Conservation (phyloP, 139 green algal species). For the Klebsormidium nitens region DNA sequence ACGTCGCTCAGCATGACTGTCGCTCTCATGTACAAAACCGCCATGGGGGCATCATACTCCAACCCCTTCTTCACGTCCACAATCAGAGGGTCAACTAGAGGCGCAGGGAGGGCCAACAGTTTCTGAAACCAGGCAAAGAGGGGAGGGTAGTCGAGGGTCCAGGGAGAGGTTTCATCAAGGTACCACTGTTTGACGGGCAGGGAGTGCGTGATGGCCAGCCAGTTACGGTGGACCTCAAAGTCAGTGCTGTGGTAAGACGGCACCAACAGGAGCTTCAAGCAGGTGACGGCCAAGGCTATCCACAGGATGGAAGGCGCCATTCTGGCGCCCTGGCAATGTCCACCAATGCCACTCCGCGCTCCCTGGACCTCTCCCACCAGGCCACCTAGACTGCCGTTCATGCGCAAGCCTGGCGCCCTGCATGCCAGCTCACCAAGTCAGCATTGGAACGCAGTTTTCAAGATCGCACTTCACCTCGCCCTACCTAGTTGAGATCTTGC, state of each 20-base stretch:
- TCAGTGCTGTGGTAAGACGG: slow-evolving; percentile 87
- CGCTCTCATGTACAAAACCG: slow-evolving; percentile 71
- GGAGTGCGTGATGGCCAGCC: slow-evolving; percentile 82
- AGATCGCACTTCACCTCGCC: too few species aligned
- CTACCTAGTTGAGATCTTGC: too few species aligned
- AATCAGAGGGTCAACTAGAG: slow-evolving; percentile 70
- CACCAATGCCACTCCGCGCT: too few species aligned
- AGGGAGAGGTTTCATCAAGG: slow-evolving; percentile 72
- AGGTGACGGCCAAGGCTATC: slow-evolving; percentile 25
- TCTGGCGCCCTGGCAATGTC: too few species aligned
- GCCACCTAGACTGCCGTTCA: too few species aligned
- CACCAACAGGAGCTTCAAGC: slow-evolving; percentile 72
- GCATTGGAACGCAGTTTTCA: too few species aligned
- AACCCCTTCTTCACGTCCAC: slow-evolving; percentile 43
- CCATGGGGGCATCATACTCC: slow-evolving; percentile 56
- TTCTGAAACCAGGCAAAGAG: slow-evolving; percentile 94
- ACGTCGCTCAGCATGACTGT: slow-evolving; percentile 64
- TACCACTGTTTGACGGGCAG: slow-evolving; percentile 77
- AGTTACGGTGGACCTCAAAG: slow-evolving; percentile 94
- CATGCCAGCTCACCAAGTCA: too few species aligned
- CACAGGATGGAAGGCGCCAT: too few species aligned
- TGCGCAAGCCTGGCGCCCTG: too few species aligned
- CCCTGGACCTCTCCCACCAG: too few species aligned
- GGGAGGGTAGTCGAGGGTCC: slow-evolving; percentile 96
- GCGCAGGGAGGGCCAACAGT: slow-evolving; percentile 56